These are phyloP conservation scores for Dalbergia oliveri DNA, from an alignment of 306 rosid genomes.

Conservation along the genomic window DNA sequence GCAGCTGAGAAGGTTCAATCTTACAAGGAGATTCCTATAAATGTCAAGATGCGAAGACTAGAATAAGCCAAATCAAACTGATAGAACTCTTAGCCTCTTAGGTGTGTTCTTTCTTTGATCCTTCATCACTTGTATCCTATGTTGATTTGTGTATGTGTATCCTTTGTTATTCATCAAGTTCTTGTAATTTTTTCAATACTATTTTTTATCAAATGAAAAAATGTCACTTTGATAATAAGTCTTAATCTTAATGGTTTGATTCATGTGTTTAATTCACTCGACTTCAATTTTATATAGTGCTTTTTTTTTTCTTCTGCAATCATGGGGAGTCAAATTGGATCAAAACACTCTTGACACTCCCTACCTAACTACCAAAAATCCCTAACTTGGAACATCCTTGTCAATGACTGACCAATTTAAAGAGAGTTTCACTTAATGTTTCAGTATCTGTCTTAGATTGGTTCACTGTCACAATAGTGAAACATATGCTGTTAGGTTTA, in stretches of 20 bases:
- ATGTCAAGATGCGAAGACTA: slow-evolving; percentile 68
- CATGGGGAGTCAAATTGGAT: not conserved
- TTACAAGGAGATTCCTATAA: slow-evolving; percentile 68
- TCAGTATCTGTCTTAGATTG: not conserved
- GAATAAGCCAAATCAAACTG: slow-evolving; percentile 40
- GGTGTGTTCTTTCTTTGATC: not conserved
- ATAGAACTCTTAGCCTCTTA: not conserved
- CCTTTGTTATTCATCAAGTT: slow-evolving; percentile 19
- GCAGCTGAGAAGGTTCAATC: slow-evolving; percentile 75
- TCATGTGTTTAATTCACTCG: not conserved
- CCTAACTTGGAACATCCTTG: not conserved
- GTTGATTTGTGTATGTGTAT: slow-evolving; percentile 24
- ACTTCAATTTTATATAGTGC: not conserved
- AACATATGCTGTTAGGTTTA: not conserved
- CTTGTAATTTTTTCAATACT: not conserved
- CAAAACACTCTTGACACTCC: not conserved
- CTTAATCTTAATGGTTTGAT: not conserved
- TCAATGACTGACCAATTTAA: not conserved
- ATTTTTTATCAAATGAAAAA: not conserved
- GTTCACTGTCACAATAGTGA: not conserved
- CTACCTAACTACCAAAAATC: not conserved
- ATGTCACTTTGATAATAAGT: slow-evolving; percentile 1
- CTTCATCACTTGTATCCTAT: slow-evolving; percentile 30
- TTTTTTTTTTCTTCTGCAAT: not conserved
- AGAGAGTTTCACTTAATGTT: not conserved